Evolutionary conservation across 768 basidiomycete species (phyloP).

Genomic region (Steccherinum ochraceum): DNA sequence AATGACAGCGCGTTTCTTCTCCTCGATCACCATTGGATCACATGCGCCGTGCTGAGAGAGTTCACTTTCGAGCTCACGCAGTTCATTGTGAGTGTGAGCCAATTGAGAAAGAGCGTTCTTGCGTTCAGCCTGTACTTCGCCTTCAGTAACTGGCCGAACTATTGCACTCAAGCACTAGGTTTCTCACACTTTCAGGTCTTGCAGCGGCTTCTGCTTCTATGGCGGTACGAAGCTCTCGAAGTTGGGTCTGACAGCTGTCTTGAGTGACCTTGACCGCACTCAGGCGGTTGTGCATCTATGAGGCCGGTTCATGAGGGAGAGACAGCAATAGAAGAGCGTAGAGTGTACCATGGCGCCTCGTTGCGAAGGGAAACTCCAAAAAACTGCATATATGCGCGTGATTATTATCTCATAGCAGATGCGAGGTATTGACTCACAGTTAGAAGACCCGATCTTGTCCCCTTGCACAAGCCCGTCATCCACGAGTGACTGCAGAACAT

Average conservation of each 20-base stretch:
- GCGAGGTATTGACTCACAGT: slow-evolving; percentile 53
- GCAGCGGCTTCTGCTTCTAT: slow-evolving; percentile 47
- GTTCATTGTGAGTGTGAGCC: slow-evolving; percentile 38
- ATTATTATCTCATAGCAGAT: slow-evolving; percentile 5
- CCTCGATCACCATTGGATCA: slow-evolving; percentile 77
- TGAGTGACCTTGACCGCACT: slow-evolving; percentile 42
- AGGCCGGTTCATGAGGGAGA: background rate
- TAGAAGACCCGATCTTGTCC: slow-evolving; percentile 94
- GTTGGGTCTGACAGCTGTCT: slow-evolving; percentile 35
- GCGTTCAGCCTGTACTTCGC: slow-evolving; percentile 47
- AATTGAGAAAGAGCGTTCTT: slow-evolving; percentile 46
- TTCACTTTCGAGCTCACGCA: slow-evolving; percentile 54
- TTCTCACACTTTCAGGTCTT: slow-evolving; percentile 51
- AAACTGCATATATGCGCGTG: slow-evolving; percentile 49
- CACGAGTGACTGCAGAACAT: slow-evolving; percentile 80
- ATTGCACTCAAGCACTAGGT: background rate
- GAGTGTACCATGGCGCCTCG: slow-evolving; percentile 64
- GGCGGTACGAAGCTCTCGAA: slow-evolving; percentile 39
- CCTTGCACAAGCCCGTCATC: slow-evolving; percentile 81
- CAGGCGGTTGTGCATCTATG: slow-evolving; percentile 54
- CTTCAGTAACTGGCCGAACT: background rate
- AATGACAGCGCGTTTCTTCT: slow-evolving; percentile 62
- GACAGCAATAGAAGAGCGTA: background rate
- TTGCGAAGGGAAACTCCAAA: slow-evolving; percentile 94
- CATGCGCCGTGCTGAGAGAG: slow-evolving; percentile 75